phyloP scores from a whole-genome alignment of 441 rosid genomes.

The Omphalea diandra region DNA sequence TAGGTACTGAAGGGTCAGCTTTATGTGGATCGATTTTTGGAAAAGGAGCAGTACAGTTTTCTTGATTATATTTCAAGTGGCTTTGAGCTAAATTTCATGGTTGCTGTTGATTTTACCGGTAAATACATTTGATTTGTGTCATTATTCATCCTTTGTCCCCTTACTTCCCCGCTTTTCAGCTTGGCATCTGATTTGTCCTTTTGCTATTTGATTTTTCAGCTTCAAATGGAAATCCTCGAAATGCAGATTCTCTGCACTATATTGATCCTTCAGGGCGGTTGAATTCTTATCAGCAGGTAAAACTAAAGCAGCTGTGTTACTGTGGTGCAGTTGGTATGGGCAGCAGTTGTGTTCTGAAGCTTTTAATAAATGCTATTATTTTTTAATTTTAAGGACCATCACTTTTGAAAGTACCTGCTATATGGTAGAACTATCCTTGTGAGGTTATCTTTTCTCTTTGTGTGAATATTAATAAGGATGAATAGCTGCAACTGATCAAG shows the following conservation, averaged over 20 bases:
- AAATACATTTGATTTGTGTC: slow-evolving; percentile 7
- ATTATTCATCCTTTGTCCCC: not conserved
- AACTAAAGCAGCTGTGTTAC: not conserved
- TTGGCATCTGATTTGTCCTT: not conserved
- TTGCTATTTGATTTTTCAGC: slow-evolving; percentile 36
- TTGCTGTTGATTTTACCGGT: slow-evolving; percentile 93
- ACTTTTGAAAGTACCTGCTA: not conserved
- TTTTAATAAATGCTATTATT: not conserved
- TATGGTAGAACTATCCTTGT: too few species aligned
- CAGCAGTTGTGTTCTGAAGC: not conserved
- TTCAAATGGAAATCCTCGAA: slow-evolving; percentile 76
- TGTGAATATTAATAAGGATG: too few species aligned
- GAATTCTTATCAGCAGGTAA: slow-evolving; percentile 83
- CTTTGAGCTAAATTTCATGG: slow-evolving; percentile 83
- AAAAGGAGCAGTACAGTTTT: slow-evolving; percentile 65
- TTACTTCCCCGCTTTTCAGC: not conserved
- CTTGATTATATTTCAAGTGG: slow-evolving; percentile 86
- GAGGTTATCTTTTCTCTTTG: not conserved
- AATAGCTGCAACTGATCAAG: too few species aligned
- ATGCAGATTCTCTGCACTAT: slow-evolving; percentile 70
- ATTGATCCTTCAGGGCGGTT: slow-evolving; percentile 68
- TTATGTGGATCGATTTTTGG: slow-evolving; percentile 59
- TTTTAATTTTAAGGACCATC: not conserved
- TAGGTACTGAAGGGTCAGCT: slow-evolving; percentile 72
- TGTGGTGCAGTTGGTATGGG: not conserved